A percentile compares a stretch with the other conserved stretches of the same genome.
phyloP scores from a whole-genome alignment of 306 rosid genomes.

The Gillenia trifoliata region DNA sequence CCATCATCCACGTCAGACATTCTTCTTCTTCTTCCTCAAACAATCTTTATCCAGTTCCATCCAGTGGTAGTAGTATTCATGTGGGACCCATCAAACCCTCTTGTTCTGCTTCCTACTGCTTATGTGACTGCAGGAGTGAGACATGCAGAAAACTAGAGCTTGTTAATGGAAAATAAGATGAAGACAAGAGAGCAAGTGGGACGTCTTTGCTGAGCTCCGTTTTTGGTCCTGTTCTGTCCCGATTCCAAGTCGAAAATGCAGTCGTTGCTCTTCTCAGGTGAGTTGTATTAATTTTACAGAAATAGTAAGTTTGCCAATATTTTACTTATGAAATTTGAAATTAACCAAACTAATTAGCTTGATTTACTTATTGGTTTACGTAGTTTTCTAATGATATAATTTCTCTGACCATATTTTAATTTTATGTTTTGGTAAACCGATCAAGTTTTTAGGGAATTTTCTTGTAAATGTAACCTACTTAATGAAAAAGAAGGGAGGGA shows the following conservation, averaged over 20 bases:
- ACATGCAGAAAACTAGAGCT: slow-evolving; percentile 8
- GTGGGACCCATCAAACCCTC: slow-evolving; percentile 3
- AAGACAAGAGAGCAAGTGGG: slow-evolving; percentile 12
- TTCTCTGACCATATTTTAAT: not conserved
- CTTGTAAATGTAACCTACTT: too few species aligned
- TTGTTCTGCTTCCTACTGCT: slow-evolving; percentile 20
- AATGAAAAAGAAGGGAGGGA: not conserved
- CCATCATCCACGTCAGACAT: slow-evolving; percentile 15
- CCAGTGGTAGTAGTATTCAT: not conserved
- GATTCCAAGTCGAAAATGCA: slow-evolving; percentile 49
- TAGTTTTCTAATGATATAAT: too few species aligned
- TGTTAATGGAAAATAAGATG: slow-evolving; percentile 8
- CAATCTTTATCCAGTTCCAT: slow-evolving; percentile 27
- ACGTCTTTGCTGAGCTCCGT: slow-evolving; percentile 13
- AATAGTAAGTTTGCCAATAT: not conserved
- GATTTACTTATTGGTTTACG: too few species aligned
- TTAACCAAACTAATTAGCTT: too few species aligned
- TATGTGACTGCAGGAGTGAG: slow-evolving; percentile 20
- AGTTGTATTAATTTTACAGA: slow-evolving; percentile 13
- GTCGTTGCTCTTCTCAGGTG: slow-evolving; percentile 46
- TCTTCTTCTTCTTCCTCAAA: slow-evolving; percentile 17
- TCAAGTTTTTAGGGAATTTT: not conserved
- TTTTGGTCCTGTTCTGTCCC: slow-evolving; percentile 50
- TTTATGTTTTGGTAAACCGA: not conserved
- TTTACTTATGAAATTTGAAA: not conserved